Base-by-base conservation (phyloP, 352 stramenopile species). In the Phytopythium chamaehyphon region DNA sequence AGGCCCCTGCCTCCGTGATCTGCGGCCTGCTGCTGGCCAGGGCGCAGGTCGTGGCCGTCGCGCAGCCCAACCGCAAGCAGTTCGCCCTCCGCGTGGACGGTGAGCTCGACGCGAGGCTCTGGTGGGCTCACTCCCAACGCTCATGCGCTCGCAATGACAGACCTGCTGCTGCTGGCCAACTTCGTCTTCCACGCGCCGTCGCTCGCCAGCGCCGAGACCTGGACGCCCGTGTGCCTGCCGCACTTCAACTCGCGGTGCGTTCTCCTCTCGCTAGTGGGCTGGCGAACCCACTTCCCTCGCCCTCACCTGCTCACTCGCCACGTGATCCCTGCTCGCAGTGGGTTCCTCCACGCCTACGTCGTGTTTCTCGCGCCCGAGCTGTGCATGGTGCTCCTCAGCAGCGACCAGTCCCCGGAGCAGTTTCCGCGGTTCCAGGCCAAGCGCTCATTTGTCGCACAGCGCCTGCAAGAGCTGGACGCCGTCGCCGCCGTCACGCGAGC, bases 361-460 rank as follows among this genome's bases (percentile, higher is more conserved):
- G 62, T 79, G n/a, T 90, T 88, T 54, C 59, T 88, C 42, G 66
- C 66, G 7, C 54, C 26, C 14, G 62, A 83, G 55, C 71, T 88
- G 43, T 82, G 69, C 39, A 51, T 88, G 4, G 48, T 90, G 48
- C 61, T 90, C 23, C 56, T 90, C 14, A 90, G 80, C 50, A 90
- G 71, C 21, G 59, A 88, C 49, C 75, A 84, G 40, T 85, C 73
- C 14, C 76, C 76, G 1, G 72, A 76, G 35, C 72, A 87, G 45
- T 90, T 88, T 61, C 76, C 84, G 38, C 54, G 69, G 22, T 90
- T 88, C 47, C 80, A 90, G 57, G 73, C 71, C 19, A 84, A 79
- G 54, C 78, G 76, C 9, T 58, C 51, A 43, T 73, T 69, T 24
- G 63, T 89, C 4, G 47, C 57, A 2, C 52, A 68, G n/a, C 64